These are phyloP conservation scores for Larix sibirica DNA, from an alignment of 83 land plant species.

Conservation along the genomic window DNA sequence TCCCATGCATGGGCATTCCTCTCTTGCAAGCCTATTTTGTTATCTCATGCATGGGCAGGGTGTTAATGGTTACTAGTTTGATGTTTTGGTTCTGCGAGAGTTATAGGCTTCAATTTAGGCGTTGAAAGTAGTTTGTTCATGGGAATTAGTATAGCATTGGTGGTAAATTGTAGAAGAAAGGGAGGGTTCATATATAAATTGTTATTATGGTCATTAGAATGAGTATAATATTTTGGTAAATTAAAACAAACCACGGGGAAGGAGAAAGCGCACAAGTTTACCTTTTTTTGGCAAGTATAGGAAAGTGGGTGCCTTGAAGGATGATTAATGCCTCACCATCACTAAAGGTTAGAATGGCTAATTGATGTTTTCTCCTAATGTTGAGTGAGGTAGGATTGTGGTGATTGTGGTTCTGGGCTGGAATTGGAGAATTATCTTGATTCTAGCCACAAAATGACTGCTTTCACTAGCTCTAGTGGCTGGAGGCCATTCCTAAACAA, in stretches of 20 bases:
- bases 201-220: no score
- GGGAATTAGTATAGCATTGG: no score
- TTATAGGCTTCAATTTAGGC: no score
- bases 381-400: background rate
- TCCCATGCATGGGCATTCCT: no score
- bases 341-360: background rate
- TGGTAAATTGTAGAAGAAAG: no score
- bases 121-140: no score
- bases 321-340: conserved; percentile 4
- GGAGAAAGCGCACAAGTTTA: background rate
- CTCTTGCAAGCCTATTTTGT: no score
- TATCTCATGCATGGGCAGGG: no score
- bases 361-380: background rate
- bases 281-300: background rate
- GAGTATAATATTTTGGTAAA: background rate
- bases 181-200: no score
- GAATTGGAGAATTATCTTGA: conserved; percentile 53
- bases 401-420: conserved; percentile 20
- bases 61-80: no score
- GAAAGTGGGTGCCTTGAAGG: background rate
- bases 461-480: conserved; percentile 47
- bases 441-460: conserved; percentile 36
- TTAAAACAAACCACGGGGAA: background rate
- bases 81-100: no score
- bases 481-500: conserved; percentile 24